Evolutionary conservation across 305 asterid genomes (phyloP).

Genomic region (Solanum hybrid): DNA sequence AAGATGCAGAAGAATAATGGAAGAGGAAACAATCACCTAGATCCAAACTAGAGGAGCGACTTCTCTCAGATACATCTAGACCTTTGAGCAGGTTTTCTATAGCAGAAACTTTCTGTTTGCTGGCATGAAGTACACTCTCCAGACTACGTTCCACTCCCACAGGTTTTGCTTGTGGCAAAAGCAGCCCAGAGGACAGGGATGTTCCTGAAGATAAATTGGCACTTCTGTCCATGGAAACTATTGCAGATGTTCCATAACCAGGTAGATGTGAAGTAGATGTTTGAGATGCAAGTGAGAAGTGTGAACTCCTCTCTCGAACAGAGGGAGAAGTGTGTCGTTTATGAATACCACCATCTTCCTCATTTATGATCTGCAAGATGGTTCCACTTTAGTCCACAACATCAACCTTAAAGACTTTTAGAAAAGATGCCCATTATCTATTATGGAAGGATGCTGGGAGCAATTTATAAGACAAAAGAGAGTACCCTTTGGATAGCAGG

Average conservation of each 20-base stretch:
- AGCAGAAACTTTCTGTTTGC: conserved; percentile 97
- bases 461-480: conserved; percentile 8
- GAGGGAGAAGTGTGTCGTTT: conserved; percentile 95
- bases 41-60: conserved; percentile 94
- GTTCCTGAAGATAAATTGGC: conserved; percentile 58
- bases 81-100: conserved; percentile 98
- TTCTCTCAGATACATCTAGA: conserved; percentile 62
- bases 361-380: conserved; percentile 56
- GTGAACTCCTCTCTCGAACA: conserved; percentile 77
- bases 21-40: conserved; percentile 57
- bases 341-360: conserved; percentile 97
- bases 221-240: conserved; percentile 94
- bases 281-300: conserved; percentile 40
- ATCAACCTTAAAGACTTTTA: background rate
- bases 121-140: conserved; percentile 90
- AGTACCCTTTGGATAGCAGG: conserved; percentile 96
- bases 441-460: background rate
- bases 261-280: conserved; percentile 57
- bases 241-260: conserved; percentile 97
- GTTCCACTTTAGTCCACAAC: background rate
- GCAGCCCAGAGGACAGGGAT: conserved; percentile 68
- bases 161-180: conserved; percentile 69
- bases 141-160: conserved; percentile 75
- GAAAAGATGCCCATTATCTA: background rate
- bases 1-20: conserved; percentile 13